phyloP scores from a whole-genome alignment of 768 basidiomycete species.

The Pleurotus giganteus region DNA sequence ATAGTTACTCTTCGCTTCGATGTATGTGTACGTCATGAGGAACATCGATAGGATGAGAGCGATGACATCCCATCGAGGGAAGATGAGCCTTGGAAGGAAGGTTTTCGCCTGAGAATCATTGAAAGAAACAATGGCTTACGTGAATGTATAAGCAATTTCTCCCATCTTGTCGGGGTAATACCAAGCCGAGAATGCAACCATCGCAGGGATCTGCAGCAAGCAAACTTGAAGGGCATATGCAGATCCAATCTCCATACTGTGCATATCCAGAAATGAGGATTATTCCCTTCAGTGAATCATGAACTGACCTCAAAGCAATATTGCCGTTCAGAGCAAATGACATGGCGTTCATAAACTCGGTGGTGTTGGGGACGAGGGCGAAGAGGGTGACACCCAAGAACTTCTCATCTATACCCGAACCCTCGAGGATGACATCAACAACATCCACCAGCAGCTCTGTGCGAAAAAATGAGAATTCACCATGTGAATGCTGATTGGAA shows the following conservation, averaged over 20 bases:
- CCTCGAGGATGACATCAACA: conserved; percentile 89
- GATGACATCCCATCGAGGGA: conserved; percentile 98
- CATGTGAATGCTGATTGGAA: neutral
- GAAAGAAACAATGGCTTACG: conserved; percentile 51
- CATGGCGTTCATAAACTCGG: conserved; percentile 99
- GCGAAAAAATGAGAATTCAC: conserved; percentile 8
- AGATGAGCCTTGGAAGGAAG: conserved; percentile 67
- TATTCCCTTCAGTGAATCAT: neutral
- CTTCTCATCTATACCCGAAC: conserved; percentile 94
- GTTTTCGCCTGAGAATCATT: conserved; percentile 8
- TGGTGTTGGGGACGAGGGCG: conserved; percentile 96
- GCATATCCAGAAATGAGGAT: conserved; percentile 7
- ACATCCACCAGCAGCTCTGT: conserved; percentile 92
- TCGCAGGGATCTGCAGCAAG: conserved; percentile 94
- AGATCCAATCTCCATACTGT: conserved; percentile 98
- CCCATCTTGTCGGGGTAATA: conserved; percentile 87
- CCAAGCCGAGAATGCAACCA: conserved; percentile 98
- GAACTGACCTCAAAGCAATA: conserved; percentile 84
- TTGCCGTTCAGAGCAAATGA: conserved; percentile 97
- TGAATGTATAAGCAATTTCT: conserved; percentile 85
- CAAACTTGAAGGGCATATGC: conserved; percentile 99
- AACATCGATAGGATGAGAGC: conserved; percentile 95
- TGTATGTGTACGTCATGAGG: conserved; percentile 97
- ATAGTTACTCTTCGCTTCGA: conserved; percentile 98
- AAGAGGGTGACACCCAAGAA: conserved; percentile 96